Percentiles rank a stretch among this genome's conserved stretches.
These are phyloP conservation scores for Boletellus emodensis DNA, from an alignment of 768 basidiomycete species.

Conservation along the genomic window DNA sequence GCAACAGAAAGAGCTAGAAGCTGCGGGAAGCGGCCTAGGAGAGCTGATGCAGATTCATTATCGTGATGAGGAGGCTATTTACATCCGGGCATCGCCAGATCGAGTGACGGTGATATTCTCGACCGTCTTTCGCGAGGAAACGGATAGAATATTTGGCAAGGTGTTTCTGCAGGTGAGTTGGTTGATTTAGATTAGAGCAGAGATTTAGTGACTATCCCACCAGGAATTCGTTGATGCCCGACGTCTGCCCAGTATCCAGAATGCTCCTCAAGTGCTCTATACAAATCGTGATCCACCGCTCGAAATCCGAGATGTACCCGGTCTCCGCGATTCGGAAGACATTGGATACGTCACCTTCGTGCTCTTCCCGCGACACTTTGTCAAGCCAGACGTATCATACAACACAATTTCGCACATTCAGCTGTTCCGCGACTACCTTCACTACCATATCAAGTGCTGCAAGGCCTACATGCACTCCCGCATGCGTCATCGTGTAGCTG, in stretches of 20 bases:
- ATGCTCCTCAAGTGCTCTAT: constrained; percentile 95
- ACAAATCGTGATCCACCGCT: constrained; percentile 92
- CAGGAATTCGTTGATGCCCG: constrained; percentile 99
- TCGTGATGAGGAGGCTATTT: constrained; percentile 96
- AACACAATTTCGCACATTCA: constrained; percentile 92
- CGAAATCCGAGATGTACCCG: constrained; percentile 87
- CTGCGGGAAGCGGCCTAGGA: constrained; percentile 60
- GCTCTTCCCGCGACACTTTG: constrained; percentile 94
- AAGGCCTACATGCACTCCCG: constrained; percentile 99
- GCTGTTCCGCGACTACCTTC: constrained; percentile 96
- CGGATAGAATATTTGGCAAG: constrained; percentile 94
- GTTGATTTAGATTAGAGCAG: neutral
- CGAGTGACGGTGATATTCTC: constrained; percentile 98
- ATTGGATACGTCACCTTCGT: constrained; percentile 98
- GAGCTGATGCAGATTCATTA: constrained; percentile 93
- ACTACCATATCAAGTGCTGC: constrained; percentile 98
- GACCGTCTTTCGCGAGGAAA: constrained; percentile 95
- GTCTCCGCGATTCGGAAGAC: constrained; percentile 79
- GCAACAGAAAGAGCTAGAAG: constrained; percentile 79
- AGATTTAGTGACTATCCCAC: constrained; percentile 3
- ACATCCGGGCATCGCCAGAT: constrained; percentile 88
- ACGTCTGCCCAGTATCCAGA: constrained; percentile 86
- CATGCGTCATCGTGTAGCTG: constrained; percentile 89
- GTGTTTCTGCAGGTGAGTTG: constrained; percentile 90
- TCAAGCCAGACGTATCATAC: constrained; percentile 60